Evolutionary conservation across 2,329 filamentous ascomycete species (phyloP).

Genomic region (Aspergillus aculeatus): DNA sequence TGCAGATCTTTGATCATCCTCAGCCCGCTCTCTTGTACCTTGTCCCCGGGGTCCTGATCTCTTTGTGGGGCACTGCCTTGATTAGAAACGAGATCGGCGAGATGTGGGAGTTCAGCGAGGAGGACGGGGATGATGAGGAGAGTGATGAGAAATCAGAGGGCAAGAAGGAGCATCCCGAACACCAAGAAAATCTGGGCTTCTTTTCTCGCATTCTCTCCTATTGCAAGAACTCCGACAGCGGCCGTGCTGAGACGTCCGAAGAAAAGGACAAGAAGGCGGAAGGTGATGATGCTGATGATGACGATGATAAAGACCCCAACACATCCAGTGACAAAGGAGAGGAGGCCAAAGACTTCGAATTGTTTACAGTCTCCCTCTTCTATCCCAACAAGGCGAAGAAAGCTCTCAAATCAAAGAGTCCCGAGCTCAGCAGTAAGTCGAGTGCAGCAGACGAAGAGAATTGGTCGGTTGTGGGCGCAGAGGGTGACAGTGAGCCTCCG

Average conservation of each 20-base stretch:
- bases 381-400: conserved; percentile 24
- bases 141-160: conserved; percentile 12
- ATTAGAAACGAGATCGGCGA: conserved; percentile 67
- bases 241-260: neutral
- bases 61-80: conserved; percentile 72
- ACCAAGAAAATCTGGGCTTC: conserved; percentile 16
- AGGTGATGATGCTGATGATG: conserved; percentile 3
- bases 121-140: conserved; percentile 41
- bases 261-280: conserved; percentile 36
- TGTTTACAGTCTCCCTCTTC: conserved; percentile 36
- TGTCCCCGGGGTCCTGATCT: conserved; percentile 76
- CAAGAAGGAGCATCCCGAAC: conserved; percentile 40
- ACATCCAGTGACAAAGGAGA: neutral
- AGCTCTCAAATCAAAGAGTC: neutral
- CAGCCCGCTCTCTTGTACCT: conserved; percentile 92
- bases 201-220: conserved; percentile 29
- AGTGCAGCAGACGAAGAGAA: conserved; percentile 15
- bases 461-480: conserved; percentile 20
- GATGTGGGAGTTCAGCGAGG: conserved; percentile 82
- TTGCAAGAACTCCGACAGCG: conserved; percentile 14
- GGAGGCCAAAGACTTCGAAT: conserved; percentile 20
- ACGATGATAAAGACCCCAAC: neutral
- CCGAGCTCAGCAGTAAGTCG: conserved; percentile 1
- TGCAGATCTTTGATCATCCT: conserved; percentile 74
- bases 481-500: conserved; percentile 32